phyloP scores from a whole-genome alignment of 2,329 filamentous ascomycete species.

The Pseudocercospora cruenta region DNA sequence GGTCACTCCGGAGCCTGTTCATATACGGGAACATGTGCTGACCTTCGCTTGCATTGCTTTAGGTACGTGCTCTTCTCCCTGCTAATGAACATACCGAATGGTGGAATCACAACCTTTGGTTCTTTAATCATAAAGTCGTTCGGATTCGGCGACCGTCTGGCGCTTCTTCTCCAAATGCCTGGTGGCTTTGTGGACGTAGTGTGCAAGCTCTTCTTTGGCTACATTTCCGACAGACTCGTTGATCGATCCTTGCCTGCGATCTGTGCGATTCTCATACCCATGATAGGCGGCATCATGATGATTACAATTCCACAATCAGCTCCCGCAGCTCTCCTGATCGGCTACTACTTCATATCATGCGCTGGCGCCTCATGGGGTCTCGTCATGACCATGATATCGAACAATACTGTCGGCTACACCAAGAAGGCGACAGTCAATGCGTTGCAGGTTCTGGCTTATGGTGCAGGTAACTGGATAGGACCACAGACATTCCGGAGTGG shows the following conservation, averaged over 20 bases:
- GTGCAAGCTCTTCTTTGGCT: constrained; percentile 3
- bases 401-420: constrained; percentile 12
- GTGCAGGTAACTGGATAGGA: constrained; percentile 11
- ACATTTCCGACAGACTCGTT: background rate
- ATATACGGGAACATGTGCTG: too few species aligned
- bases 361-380: constrained; percentile 6
- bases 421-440: constrained; percentile 10
- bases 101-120: constrained; percentile 63
- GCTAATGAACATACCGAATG: constrained; percentile 53
- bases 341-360: constrained; percentile 10
- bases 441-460: constrained; percentile 10
- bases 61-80: background rate
- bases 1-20: too few species aligned
- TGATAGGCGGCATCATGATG: constrained; percentile 15
- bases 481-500: constrained; percentile 2
- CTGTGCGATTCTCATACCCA: constrained; percentile 10
- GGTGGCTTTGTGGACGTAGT: constrained; percentile 48
- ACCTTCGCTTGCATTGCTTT: too few species aligned
- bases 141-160: constrained; percentile 59
- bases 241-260: constrained; percentile 6
- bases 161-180: constrained; percentile 64
- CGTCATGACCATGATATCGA: constrained; percentile 12
- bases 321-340: background rate
- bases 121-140: constrained; percentile 62
- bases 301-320: constrained; percentile 8